Evolutionary conservation across 2,329 filamentous ascomycete genomes (phyloP), one percentile per base, ranked within the genome.

Genomic region (Xylaria sp.): DNA sequence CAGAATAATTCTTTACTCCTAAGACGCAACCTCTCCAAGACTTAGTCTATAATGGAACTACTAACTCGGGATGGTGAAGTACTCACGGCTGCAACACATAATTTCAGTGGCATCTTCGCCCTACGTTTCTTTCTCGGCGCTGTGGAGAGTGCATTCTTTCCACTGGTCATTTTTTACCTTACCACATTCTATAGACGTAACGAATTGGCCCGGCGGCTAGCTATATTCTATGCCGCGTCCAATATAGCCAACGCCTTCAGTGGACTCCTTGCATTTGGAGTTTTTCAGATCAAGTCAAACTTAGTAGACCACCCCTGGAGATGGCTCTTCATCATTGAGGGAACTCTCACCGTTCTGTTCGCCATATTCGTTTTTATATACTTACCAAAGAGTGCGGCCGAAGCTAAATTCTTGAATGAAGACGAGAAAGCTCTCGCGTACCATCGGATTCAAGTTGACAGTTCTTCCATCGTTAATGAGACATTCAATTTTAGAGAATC

Each of bases 401-500:
- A 89, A 69, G 90, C 90, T 1, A 82, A 77, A 0, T 94, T 94
- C 73, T 82, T 94, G 22, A 88, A 78, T 63, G 82, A 86, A 1
- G 87, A 89, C 1, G 90, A 94, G 76, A 90, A 88, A 73, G 81
- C 83, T 9, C 84, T 94, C 0, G 92, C 91, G 3, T 90, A 88
- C 73, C 87, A 89, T 73, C 89, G 92, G n/a, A 91, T 94, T 69
- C 89, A 91, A 69, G 85, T 92, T 58, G 92, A 95, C 76, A 90
- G 87, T 6, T 93, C 90, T 2, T 87, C 90, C 0, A 81, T 82
- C 17, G 86, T 88, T 29, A 81, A 83, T 42, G 85, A 88, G 73
- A 75, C 82, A 66, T 85, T 88, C 73, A 80, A 81, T 69, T 76
- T 87, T 27, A 77, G 74, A 20, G 85, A 88, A 2, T 79, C 85